Evolutionary conservation across 2,329 filamentous ascomycete species (phyloP), one percentile per base, ranked within the genome.

Genomic region (Pezicula carpinea): DNA sequence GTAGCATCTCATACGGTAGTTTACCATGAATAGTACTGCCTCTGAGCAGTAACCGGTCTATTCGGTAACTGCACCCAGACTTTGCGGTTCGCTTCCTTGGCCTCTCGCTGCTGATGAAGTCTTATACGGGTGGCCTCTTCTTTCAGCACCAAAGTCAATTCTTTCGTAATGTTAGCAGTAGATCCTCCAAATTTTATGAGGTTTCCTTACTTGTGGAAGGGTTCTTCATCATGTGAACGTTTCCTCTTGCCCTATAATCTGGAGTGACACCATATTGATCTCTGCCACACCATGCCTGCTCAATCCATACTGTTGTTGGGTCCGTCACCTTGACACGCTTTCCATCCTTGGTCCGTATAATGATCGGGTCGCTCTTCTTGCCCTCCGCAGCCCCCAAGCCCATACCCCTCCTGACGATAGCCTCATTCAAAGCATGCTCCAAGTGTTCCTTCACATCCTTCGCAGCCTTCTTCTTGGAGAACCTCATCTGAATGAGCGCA

Each of bases 21-120:
- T 64, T 84, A 97, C 92, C 92, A 99, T 51, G 87, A 82, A 69
- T 95, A 95, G 67, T 93, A 95, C 63, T 89, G 92, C 58, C 87
- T 80, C 72, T 96, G 91, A 31, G 83, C 83, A 52, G 85, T 84
- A 46, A 99, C 76, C 6, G 86, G 87, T 52, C 91, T 82, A 66
- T 96, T 89, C 6, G 92, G 92, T 44, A 97, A 72, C 59, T 91
- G 89, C 11, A 87, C 79, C 92, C 92, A 96, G 14, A 92, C 82
- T 53, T 88, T 87, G 51, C 83, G 79, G 61, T 83, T 83, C 46
- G 79, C 75, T 65, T 86, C 77, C 73, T 89, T 92, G 57, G 82
- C 82, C 63, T 89, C 77, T 49, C 83, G 81, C 62, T 96, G 90
- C 48, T 88, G 75, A 61, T 85, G 80, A 64, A 90, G 78, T 51